Conservation (phyloP, 805 yeast species). For the Jamesozyma piceae region DNA sequence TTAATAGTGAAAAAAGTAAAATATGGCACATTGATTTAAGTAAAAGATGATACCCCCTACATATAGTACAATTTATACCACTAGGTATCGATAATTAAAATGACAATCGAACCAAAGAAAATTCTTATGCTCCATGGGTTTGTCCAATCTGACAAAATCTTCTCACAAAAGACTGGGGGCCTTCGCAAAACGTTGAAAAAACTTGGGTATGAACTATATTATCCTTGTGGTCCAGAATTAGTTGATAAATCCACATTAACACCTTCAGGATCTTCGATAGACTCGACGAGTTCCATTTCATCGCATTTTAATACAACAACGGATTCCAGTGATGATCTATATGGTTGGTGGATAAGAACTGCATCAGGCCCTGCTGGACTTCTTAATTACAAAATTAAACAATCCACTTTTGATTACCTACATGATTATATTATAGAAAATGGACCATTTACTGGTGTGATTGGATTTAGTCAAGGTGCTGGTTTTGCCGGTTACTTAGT, state of each 20-base stretch:
- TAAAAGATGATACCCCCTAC: too few relatives aligned
- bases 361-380: conserved; percentile 27
- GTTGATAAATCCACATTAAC: conserved; percentile 9
- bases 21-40: too few relatives aligned
- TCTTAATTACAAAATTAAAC: conserved; percentile 19
- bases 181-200: conserved; percentile 60
- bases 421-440: conserved; percentile 42
- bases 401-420: conserved; percentile 33
- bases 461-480: conserved; percentile 94
- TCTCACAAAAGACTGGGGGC: conserved; percentile 79
- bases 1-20: neutral
- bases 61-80: too few relatives aligned
- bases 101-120: conserved; percentile 24
- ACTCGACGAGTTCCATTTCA: conserved; percentile 37
- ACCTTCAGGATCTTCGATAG: neutral
- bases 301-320: conserved; percentile 27
- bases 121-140: conserved; percentile 84
- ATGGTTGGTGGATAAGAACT: conserved; percentile 59
- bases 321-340: conserved; percentile 18
- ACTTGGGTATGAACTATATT: conserved; percentile 56
- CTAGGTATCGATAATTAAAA: too few relatives aligned
- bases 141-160: conserved; percentile 71
- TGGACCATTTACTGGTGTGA: conserved; percentile 72
- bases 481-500: conserved; percentile 61
- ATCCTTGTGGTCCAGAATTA: conserved; percentile 58